Percentiles rank a stretch among this genome's conserved stretches.
phyloP scores from a whole-genome alignment of 805 yeast genomes.

The Yamadazyma olivae region DNA sequence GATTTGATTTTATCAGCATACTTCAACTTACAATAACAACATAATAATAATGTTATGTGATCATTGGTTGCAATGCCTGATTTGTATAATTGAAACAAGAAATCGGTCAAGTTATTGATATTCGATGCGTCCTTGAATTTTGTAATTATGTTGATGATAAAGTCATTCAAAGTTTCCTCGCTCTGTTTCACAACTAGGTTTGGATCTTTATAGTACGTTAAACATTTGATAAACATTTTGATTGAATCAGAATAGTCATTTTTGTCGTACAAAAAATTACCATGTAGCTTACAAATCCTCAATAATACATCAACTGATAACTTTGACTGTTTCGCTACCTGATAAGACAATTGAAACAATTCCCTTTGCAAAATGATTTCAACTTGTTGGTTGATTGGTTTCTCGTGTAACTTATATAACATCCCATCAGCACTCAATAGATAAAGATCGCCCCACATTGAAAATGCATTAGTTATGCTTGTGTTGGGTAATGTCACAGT shows the following conservation, averaged over 20 bases:
- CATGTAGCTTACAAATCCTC: constrained; percentile 48
- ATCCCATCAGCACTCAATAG: constrained; percentile 75
- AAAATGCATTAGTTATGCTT: constrained; percentile 56
- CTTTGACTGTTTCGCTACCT: constrained; percentile 48
- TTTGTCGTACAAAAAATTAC: constrained; percentile 65
- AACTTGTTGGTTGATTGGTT: constrained; percentile 62
- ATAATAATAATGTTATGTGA: constrained; percentile 75
- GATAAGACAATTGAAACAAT: constrained; percentile 68
- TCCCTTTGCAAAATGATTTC: constrained; percentile 67
- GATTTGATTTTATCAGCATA: constrained; percentile 51
- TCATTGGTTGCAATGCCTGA: constrained; percentile 62
- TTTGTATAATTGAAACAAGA: constrained; percentile 58
- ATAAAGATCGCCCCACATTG: constrained; percentile 54
- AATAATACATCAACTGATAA: constrained; percentile 27
- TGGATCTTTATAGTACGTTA: constrained; percentile 18
- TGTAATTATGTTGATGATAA: constrained; percentile 70
- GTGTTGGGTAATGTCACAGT: constrained; percentile 62
- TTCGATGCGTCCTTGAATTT: constrained; percentile 77
- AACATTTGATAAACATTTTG: constrained; percentile 60
- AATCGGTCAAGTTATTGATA: constrained; percentile 59
- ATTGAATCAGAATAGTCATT: constrained; percentile 69
- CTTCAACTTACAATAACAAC: constrained; percentile 77
- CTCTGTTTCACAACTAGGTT: constrained; percentile 10
- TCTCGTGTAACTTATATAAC: constrained; percentile 65
- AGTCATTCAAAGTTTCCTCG: constrained; percentile 31